phyloP scores from a whole-genome alignment of 345 rosid species.

The Bruguiera gymnorhiza region DNA sequence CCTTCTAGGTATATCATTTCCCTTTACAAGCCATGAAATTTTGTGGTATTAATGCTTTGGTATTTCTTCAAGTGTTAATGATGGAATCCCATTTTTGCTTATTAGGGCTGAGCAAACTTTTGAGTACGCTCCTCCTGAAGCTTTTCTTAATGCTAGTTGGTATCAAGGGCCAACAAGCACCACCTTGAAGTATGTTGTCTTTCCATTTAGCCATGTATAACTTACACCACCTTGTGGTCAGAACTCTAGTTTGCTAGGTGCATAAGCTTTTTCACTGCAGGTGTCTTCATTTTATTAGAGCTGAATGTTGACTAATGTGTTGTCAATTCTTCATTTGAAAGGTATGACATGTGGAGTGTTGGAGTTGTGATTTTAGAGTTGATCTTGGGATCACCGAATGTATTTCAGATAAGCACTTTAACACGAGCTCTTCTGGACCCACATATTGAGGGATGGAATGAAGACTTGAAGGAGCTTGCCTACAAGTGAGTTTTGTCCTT shows the following conservation, averaged over 20 bases:
- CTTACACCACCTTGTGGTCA: not conserved
- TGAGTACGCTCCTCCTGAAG: slow-evolving; percentile 87
- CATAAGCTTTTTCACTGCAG: not conserved
- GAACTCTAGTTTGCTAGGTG: not conserved
- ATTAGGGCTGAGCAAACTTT: slow-evolving; percentile 84
- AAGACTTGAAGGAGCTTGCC: slow-evolving; percentile 77
- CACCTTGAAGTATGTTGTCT: slow-evolving; percentile 54
- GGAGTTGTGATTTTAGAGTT: slow-evolving; percentile 91
- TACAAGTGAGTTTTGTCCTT: slow-evolving; percentile 56
- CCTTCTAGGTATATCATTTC: slow-evolving; percentile 70
- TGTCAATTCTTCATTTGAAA: slow-evolving; percentile 24
- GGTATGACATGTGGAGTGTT: slow-evolving; percentile 97
- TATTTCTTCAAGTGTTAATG: not conserved
- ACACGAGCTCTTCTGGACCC: slow-evolving; percentile 79
- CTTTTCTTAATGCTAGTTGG: slow-evolving; percentile 77
- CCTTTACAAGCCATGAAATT: slow-evolving; percentile 12
- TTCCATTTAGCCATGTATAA: not conserved
- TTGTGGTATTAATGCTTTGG: slow-evolving; percentile 2
- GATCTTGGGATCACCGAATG: slow-evolving; percentile 86
- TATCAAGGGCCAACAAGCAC: slow-evolving; percentile 55
- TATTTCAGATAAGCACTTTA: slow-evolving; percentile 63
- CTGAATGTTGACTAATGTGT: slow-evolving; percentile 8
- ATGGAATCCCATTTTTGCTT: slow-evolving; percentile 12
- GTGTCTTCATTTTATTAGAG: not conserved
- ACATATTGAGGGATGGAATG: slow-evolving; percentile 84